These are phyloP conservation scores for Fusarium sp. DNA, from an alignment of 2,329 filamentous ascomycete species.

Conservation along the genomic window DNA sequence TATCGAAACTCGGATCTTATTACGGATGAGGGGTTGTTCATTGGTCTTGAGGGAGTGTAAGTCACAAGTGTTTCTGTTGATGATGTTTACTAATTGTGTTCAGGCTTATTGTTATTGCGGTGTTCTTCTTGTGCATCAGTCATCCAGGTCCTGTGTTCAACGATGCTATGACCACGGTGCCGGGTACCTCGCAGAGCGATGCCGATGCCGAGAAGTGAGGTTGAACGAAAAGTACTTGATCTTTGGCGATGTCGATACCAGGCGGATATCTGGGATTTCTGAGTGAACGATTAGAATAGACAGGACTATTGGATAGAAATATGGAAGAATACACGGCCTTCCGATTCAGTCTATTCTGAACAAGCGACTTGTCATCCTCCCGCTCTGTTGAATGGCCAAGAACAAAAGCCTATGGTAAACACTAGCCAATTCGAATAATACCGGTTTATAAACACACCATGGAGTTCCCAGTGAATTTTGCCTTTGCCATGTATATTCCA, in stretches of 20 bases:
- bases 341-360: neutral
- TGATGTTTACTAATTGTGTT: conserved; percentile 4
- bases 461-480: fast-evolving
- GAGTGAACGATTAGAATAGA: neutral
- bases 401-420: neutral
- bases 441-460: fast-evolving
- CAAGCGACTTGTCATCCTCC: neutral
- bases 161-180: conserved; percentile 1
- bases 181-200: conserved; percentile 10
- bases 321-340: neutral
- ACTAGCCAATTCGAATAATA: no score
- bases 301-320: fast-evolving
- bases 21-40: conserved; percentile 62
- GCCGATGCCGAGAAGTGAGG: conserved; percentile 20
- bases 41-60: conserved; percentile 64
- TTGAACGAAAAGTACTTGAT: neutral
- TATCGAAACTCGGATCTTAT: conserved; percentile 67
- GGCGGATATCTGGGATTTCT: no score
- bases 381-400: neutral
- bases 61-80: conserved; percentile 12
- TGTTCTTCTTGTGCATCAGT: conserved; percentile 52
- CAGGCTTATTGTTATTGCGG: conserved; percentile 52
- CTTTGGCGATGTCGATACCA: neutral
- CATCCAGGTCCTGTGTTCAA: conserved; percentile 53
- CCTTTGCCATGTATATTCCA: no score